phyloP scores from a whole-genome alignment of 148 eudicot species.

The Salicornia ramosissima region DNA sequence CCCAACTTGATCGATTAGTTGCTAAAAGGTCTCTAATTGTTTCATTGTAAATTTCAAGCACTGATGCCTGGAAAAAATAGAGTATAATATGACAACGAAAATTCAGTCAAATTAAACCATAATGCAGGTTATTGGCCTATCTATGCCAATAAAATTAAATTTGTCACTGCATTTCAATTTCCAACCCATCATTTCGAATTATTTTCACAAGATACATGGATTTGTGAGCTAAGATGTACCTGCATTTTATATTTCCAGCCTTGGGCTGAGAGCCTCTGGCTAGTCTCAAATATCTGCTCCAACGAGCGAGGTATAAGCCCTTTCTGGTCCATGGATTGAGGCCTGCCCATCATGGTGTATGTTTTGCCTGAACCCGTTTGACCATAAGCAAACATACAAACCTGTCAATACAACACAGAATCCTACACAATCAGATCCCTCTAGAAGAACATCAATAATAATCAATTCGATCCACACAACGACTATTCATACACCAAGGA shows the following conservation, averaged over 20 bases:
- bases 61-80: constrained; percentile 47
- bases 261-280: constrained; percentile 57
- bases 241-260: constrained; percentile 12
- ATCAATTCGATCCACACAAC: neutral
- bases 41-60: constrained; percentile 22
- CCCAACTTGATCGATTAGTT: constrained; percentile 45
- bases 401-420: constrained; percentile 28
- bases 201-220: no score
- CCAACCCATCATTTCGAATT: no score
- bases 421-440: neutral
- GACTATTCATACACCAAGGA: neutral
- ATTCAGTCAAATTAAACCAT: no score
- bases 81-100: neutral
- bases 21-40: constrained; percentile 58
- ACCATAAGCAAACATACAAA: constrained; percentile 79
- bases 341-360: constrained; percentile 79
- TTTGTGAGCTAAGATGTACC: constrained; percentile 17
- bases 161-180: no score
- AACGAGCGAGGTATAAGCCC: constrained; percentile 81
- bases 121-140: no score
- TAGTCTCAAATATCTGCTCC: constrained; percentile 67
- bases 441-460: neutral
- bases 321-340: constrained; percentile 51
- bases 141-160: no score
- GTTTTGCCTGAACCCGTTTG: constrained; percentile 87